Conservation (phyloP, 2,329 filamentous ascomycete species). For the Trichoderma oligosporum region DNA sequence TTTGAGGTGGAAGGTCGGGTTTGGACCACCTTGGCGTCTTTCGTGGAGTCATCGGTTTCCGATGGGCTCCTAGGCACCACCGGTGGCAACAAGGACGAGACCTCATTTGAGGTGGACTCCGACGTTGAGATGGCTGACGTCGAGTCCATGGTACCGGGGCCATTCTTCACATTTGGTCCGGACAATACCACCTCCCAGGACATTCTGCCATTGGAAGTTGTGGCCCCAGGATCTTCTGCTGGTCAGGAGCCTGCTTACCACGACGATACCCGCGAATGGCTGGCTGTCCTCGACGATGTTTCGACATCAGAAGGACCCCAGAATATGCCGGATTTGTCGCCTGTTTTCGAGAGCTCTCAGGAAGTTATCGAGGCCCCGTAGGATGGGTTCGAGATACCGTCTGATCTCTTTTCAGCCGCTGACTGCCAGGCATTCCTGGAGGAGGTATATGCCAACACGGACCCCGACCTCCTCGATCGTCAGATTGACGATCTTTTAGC, state of each 20-base stretch:
- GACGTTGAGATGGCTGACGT: slow-evolving; percentile 10
- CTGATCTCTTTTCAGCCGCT: slow-evolving; percentile 2
- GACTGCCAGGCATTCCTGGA: slow-evolving; percentile 3
- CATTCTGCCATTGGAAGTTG: slow-evolving; percentile 19
- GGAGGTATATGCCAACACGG: slow-evolving; percentile 5
- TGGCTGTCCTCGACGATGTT: not conserved
- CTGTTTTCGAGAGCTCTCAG: slow-evolving; percentile 1
- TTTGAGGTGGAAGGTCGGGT: not conserved
- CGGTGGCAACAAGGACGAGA: slow-evolving; percentile 4
- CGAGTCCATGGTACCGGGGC: slow-evolving; percentile 7
- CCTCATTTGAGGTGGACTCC: slow-evolving; percentile 11
- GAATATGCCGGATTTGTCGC: not conserved
- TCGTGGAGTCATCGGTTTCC: not conserved
- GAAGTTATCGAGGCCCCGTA: slow-evolving; percentile 16
- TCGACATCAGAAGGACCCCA: not conserved
- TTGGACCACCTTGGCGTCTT: not conserved
- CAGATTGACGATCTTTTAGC: slow-evolving; percentile 8
- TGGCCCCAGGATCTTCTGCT: slow-evolving; percentile 1
- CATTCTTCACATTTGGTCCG: not conserved
- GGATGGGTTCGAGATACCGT: slow-evolving; percentile 7
- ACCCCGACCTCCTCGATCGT: slow-evolving; percentile 12
- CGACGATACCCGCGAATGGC: slow-evolving; percentile 13
- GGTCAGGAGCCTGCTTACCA: not conserved
- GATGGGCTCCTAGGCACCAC: not conserved
- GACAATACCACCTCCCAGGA: not conserved